Evolutionary conservation across 1,284 basidiomycete species (phyloP).

Genomic region (Irpex sp.): DNA sequence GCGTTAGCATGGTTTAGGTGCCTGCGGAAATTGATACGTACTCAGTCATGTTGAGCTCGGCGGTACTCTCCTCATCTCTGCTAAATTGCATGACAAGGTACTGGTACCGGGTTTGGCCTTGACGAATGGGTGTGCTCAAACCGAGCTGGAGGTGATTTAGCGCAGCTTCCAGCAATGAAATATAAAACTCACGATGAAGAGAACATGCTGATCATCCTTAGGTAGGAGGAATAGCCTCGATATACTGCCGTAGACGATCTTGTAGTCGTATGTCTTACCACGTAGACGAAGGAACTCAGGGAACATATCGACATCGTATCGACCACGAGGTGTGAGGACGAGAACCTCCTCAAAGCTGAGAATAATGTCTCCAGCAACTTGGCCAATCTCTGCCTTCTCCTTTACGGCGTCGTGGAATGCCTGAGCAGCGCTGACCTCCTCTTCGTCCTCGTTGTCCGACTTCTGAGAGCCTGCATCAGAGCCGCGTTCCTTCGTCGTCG

Average conservation of each 20-base stretch:
- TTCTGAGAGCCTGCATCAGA: slow-evolving; percentile 77
- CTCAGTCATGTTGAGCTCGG: slow-evolving; percentile 93
- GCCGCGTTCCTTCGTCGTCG: slow-evolving; percentile 58
- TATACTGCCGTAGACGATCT: slow-evolving; percentile 90
- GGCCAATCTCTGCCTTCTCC: slow-evolving; percentile 94
- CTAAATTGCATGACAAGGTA: slow-evolving; percentile 98
- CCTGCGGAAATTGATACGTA: no score
- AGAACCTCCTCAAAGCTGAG: slow-evolving; percentile 96
- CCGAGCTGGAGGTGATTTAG: slow-evolving; percentile 52
- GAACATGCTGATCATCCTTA: slow-evolving; percentile 94
- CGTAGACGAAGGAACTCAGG: slow-evolving; percentile 89
- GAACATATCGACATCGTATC: slow-evolving; percentile 98
- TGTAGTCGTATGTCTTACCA: slow-evolving; percentile 99
- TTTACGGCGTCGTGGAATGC: slow-evolving; percentile 96
- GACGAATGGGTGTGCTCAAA: slow-evolving; percentile 89
- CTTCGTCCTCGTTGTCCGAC: slow-evolving; percentile 62
- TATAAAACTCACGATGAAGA: slow-evolving; percentile 74
- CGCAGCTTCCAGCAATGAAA: neutral
- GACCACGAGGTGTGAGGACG: slow-evolving; percentile 93
- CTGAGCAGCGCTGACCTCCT: slow-evolving; percentile 86
- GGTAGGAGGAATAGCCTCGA: slow-evolving; percentile 90
- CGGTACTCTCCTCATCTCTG: slow-evolving; percentile 94
- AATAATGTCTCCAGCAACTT: slow-evolving; percentile 88
- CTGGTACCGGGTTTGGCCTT: slow-evolving; percentile 97
- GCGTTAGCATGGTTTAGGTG: no score